Base-by-base conservation (phyloP, 2,329 filamentous ascomycete species). In the Ophiostoma angusticollis region DNA sequence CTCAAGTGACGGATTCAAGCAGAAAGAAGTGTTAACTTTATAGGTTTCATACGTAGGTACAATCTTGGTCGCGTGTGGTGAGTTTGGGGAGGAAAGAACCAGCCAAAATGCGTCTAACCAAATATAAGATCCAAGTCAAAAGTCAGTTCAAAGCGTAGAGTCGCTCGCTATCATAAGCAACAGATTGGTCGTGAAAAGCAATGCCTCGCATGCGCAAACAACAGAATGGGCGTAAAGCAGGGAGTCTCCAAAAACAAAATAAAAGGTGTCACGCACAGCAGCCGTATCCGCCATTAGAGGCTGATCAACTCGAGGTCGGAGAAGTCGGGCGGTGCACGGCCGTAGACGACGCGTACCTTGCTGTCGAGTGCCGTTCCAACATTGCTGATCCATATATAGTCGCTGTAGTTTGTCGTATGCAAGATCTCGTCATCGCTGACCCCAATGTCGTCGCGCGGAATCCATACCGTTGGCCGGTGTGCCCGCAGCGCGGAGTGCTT, bases 321-420 rank as follows among this genome's bases (percentile, higher is more conserved):
- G 55, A 93, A 93, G 59, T 94, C 86, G 0, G 87, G 87, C 13
- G 87, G 87, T 44, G 85, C 83, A 46, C 75, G 76, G 47, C 81
- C 80, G 58, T 91, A 95, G 27, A 93, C 74, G 5, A 93, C 85
- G 14, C 81, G 75, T 22, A 76, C 75, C 57, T 85, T 86, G 40
- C 77, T 81, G 62, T 95, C 85, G 49, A 96, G 64, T 9, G 84
- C 83, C 16, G 89, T 86, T 42, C 86, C 86, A 56, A 93, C 82
- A 57, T 95, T 95, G 51, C 84, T 93, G 54, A 96, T 86, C 83
- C 86, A 94, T 37, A 96, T 81, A 45, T 76, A 68, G 43, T 83
- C 74, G 54, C 80, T 89, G 55, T 86, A 82, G 34, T 70, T 67
- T 47, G 78, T 71, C 6, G 86, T 94, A 25, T 83, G 70, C 52